Percentiles rank a stretch among this genome's conserved stretches.
Conservation (phyloP, 2,329 filamentous ascomycete genomes). For the Botrytis medusae region DNA sequence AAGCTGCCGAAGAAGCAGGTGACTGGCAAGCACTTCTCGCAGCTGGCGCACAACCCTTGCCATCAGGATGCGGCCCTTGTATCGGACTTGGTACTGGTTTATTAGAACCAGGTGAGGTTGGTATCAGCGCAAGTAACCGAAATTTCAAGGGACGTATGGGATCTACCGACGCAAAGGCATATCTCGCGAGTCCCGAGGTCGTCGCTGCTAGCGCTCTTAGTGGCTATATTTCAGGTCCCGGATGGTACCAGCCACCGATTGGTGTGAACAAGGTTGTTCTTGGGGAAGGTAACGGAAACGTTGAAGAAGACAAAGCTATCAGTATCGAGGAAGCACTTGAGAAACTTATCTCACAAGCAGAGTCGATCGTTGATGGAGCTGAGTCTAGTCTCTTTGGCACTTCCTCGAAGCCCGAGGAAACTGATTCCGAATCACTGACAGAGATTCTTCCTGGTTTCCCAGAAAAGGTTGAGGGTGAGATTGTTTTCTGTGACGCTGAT, state of each 20-base stretch:
- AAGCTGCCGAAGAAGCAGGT: slow-evolving; percentile 72
- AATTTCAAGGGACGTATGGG: slow-evolving; percentile 96
- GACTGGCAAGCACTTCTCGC: slow-evolving; percentile 83
- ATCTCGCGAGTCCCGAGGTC: slow-evolving; percentile 85
- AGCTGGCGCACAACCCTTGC: slow-evolving; percentile 72
- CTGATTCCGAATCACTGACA: slow-evolving; percentile 54
- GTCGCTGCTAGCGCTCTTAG: slow-evolving; percentile 84
- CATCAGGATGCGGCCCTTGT: slow-evolving; percentile 77
- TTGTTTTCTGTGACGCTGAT: slow-evolving; percentile 81
- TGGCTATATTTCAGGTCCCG: slow-evolving; percentile 73
- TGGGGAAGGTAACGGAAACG: slow-evolving; percentile 69
- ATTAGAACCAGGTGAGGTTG: slow-evolving; percentile 80
- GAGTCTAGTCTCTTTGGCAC: slow-evolving; percentile 39
- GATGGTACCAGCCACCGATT: slow-evolving; percentile 72
- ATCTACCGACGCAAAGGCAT: slow-evolving; percentile 73
- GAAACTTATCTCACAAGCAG: slow-evolving; percentile 67
- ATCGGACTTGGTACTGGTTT: slow-evolving; percentile 80
- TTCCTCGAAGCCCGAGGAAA: slow-evolving; percentile 41
- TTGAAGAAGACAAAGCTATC: slow-evolving; percentile 62
- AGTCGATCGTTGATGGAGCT: slow-evolving; percentile 46
- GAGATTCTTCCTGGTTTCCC: slow-evolving; percentile 85
- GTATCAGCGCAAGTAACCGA: slow-evolving; percentile 79
- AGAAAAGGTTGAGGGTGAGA: slow-evolving; percentile 78
- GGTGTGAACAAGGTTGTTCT: slow-evolving; percentile 65
- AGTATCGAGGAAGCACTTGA: slow-evolving; percentile 70